A percentile compares a stretch with the other conserved stretches of the same genome.
Evolutionary conservation across 768 basidiomycete genomes (phyloP).

Genomic region (Russula sp.): DNA sequence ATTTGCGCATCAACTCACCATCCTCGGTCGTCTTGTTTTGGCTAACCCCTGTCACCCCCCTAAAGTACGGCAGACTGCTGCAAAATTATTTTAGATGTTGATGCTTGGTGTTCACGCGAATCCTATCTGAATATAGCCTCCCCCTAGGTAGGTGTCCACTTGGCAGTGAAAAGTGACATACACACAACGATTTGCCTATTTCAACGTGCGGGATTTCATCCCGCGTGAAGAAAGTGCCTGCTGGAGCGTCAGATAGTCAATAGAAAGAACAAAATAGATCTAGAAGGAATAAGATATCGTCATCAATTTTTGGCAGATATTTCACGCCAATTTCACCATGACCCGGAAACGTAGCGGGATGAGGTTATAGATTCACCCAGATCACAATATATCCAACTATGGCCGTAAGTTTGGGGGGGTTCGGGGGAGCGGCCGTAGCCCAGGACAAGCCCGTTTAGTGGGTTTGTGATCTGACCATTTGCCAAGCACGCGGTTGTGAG

Average conservation of each 20-base stretch:
- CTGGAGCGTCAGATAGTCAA: neutral
- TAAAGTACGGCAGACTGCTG: neutral
- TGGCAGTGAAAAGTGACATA: neutral
- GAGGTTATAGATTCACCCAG: slow-evolving; percentile 5
- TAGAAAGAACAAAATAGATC: neutral
- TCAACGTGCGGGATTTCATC: neutral
- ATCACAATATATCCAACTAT: slow-evolving; percentile 11
- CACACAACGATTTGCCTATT: neutral
- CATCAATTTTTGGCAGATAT: neutral
- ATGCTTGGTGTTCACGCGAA: no score
- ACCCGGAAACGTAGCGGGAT: slow-evolving; percentile 4
- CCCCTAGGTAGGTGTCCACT: neutral
- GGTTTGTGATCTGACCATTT: neutral
- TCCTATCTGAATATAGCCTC: no score
- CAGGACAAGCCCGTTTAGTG: neutral
- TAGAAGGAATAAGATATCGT: neutral
- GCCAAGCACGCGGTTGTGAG: neutral
- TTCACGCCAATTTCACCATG: slow-evolving; percentile 1
- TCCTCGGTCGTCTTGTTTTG: neutral
- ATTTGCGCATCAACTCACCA: neutral
- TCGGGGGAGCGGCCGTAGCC: neutral
- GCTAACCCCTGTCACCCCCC: slow-evolving; percentile 3
- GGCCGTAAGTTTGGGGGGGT: neutral
- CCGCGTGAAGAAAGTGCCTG: neutral
- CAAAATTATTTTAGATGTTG: no score